phyloP scores from a whole-genome alignment of 108 stramenopile genomes.

The Aurantiochytrium sp. region DNA sequence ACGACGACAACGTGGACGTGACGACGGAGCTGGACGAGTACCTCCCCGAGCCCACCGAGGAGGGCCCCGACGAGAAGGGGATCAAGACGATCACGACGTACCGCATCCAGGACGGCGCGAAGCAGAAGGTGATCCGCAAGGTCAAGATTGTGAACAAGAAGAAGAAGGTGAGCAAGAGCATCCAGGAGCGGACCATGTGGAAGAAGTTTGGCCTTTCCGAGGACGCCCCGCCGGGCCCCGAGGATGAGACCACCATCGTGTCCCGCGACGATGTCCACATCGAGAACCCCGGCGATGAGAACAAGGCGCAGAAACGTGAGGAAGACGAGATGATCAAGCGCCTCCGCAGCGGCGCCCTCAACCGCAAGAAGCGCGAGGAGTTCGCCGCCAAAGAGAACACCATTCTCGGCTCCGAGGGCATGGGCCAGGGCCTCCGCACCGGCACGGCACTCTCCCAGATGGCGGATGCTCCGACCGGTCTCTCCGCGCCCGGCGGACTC shows the following conservation, averaged over 20 bases:
- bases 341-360: background rate
- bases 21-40: constrained; percentile 11
- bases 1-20: background rate
- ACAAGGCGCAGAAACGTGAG: constrained; percentile 18
- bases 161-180: constrained; percentile 28
- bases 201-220: constrained; percentile 10
- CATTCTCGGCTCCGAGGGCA: constrained; percentile 8
- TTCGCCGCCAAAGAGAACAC: background rate
- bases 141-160: constrained; percentile 27
- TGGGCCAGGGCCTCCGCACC: constrained; percentile 28
- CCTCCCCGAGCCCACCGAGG: background rate
- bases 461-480: background rate
- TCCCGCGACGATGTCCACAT: background rate
- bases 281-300: constrained; percentile 30
- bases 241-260: constrained; percentile 27
- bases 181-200: constrained; percentile 1
- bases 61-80: constrained; percentile 7
- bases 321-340: constrained; percentile 27
- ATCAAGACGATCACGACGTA: background rate
- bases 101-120: constrained; percentile 1
- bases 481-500: background rate
- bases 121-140: constrained; percentile 23
- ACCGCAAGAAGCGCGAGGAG: constrained; percentile 28
- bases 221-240: constrained; percentile 18
- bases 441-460: constrained; percentile 25